These are phyloP conservation scores for Monosiga brevicollis DNA, from an alignment of 78 protist species.

Conservation along the genomic window DNA sequence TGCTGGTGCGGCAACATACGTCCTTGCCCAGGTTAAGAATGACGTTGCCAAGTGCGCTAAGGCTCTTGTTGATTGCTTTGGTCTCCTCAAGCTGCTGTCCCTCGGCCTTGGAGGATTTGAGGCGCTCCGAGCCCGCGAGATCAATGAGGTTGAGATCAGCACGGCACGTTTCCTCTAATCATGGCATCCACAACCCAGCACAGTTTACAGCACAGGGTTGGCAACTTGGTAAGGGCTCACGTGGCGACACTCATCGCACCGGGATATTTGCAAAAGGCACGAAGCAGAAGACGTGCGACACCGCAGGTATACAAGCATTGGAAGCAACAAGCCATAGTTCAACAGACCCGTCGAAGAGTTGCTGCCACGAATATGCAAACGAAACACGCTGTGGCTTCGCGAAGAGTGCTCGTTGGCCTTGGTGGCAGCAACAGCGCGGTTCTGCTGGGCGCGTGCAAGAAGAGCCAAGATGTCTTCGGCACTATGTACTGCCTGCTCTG, in stretches of 20 bases:
- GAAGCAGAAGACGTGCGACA: too few relatives aligned
- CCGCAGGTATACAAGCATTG: too few relatives aligned
- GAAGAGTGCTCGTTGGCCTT: slow-evolving; percentile 47
- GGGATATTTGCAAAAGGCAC: too few relatives aligned
- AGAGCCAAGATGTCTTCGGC: slow-evolving; percentile 1
- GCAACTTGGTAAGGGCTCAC: too few relatives aligned
- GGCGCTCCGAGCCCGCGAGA: slow-evolving; percentile 70
- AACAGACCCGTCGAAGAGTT: neutral
- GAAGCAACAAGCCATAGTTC: slow-evolving; percentile 9
- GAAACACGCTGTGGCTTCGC: slow-evolving; percentile 64
- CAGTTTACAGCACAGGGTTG: too few relatives aligned
- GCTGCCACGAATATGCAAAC: neutral
- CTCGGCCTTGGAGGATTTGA: slow-evolving; percentile 6
- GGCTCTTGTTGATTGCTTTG: slow-evolving; percentile 69
- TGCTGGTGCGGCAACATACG: too few relatives aligned
- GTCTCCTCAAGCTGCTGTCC: slow-evolving; percentile 72
- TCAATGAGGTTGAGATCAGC: slow-evolving; percentile 43
- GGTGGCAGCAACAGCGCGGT: slow-evolving; percentile 42
- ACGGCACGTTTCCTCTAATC: too few relatives aligned
- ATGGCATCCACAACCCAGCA: too few relatives aligned
- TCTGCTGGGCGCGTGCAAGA: slow-evolving; percentile 7
- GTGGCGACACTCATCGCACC: too few relatives aligned
- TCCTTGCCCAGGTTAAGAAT: slow-evolving; percentile 52
- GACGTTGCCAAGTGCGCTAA: slow-evolving; percentile 65
- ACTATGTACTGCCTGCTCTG: too few relatives aligned